These are phyloP conservation scores for Zangia roseola DNA, from an alignment of 768 basidiomycete species.

Conservation along the genomic window DNA sequence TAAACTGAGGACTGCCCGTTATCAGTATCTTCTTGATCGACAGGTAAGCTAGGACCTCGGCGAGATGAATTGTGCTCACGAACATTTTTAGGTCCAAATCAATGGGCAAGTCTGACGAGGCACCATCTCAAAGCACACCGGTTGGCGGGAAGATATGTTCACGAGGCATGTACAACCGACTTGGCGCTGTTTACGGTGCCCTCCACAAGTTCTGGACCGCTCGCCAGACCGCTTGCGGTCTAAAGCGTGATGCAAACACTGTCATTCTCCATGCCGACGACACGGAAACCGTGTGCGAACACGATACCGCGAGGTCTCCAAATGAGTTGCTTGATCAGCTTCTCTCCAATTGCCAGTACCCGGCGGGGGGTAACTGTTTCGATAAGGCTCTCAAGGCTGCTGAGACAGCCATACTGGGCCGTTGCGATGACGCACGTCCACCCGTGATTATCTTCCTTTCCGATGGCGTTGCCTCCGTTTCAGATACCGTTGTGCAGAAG, in stretches of 20 bases:
- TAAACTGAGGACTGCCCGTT: background rate
- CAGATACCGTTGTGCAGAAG: slow-evolving; percentile 34
- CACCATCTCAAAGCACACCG: slow-evolving; percentile 40
- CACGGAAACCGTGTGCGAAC: slow-evolving; percentile 29
- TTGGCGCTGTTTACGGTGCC: slow-evolving; percentile 56
- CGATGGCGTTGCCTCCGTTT: slow-evolving; percentile 46
- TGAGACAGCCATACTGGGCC: slow-evolving; percentile 34
- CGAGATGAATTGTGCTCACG: background rate
- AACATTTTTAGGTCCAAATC: slow-evolving; percentile 43
- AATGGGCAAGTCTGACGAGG: slow-evolving; percentile 42
- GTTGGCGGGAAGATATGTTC: slow-evolving; percentile 30
- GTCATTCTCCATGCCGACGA: slow-evolving; percentile 44
- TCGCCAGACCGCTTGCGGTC: slow-evolving; percentile 37
- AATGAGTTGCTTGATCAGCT: slow-evolving; percentile 43
- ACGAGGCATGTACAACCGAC: slow-evolving; percentile 44
- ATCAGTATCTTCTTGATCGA: slow-evolving; percentile 23
- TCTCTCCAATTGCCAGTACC: slow-evolving; percentile 30
- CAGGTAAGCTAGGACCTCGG: slow-evolving; percentile 1
- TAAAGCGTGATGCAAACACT: slow-evolving; percentile 54
- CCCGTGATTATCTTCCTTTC: slow-evolving; percentile 60
- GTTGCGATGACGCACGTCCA: slow-evolving; percentile 46
- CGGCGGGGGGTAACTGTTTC: slow-evolving; percentile 45
- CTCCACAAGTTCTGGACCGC: slow-evolving; percentile 54
- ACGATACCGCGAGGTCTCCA: slow-evolving; percentile 46
- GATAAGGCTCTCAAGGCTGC: slow-evolving; percentile 39